Evolutionary conservation across 176 grass and related monocot genomes (phyloP), one percentile per base, ranked within the genome.

Genomic region (Aegilops umbellulata): DNA sequence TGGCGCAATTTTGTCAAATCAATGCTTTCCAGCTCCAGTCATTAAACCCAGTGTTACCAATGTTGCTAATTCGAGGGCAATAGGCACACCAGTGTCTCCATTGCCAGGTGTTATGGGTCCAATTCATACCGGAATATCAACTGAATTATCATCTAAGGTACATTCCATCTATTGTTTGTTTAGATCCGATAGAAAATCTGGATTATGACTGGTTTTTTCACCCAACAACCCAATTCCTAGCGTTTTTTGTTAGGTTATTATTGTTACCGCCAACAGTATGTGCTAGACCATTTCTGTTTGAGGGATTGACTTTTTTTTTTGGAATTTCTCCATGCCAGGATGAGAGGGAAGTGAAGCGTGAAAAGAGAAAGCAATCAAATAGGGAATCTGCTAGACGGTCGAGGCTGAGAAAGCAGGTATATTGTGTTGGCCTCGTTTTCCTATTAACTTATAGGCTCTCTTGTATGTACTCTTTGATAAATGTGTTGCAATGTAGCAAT

Each of bases 351-450:
- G 34, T 90, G 23, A 98, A 95, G 82, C 90, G 92, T 36, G 93
- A 95, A 69, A 92, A 77, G 78, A 92, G 94, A 80, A 97, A 97
- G 80, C 94, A 97, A 83, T 97, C 94, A 41, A 97, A 97, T 79
- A 92, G 94, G 61, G 96, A 98, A 82, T 98, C 93, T 75, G 96
- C 96, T 84, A 92, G 96, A 87, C 89, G 96, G 36, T 98, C 96
- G 65, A 94, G 96, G 90, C 71, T 98, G 88, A 94, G 93, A 86
- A 98, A 95, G 76, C 96, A 98, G 96, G 96, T 98, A 72, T 73
- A 53, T 20, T 79, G 25, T 63, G 10, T 61, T 68, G 60, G 22
- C 60, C 69, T 80, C 27, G 10, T 67, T 88, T 88, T 79, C 2
- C 8, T 51, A 16, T 84, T 29, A 70, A 81, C 23, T 14, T 1